These are phyloP conservation scores for Teratosphaeriaceae sp. DNA, from an alignment of 2,329 filamentous ascomycete genomes.

Conservation along the genomic window DNA sequence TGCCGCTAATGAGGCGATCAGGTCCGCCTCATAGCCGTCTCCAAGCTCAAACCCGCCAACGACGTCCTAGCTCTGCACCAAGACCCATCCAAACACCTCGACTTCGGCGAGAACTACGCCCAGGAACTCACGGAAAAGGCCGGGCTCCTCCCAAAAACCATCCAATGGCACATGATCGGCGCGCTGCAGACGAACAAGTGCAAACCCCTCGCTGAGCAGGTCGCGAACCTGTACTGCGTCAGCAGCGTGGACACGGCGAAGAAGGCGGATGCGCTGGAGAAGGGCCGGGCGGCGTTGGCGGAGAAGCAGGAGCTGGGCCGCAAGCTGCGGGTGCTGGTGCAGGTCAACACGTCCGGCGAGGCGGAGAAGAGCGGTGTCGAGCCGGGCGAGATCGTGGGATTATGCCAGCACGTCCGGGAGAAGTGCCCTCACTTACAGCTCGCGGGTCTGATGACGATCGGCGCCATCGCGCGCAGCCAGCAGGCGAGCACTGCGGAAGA, in stretches of 20 bases:
- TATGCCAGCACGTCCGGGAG: constrained; percentile 65
- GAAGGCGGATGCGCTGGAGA: constrained; percentile 77
- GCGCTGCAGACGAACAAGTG: constrained; percentile 92
- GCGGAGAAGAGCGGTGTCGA: constrained; percentile 74
- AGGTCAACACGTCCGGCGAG: constrained; percentile 93
- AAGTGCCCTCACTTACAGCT: constrained; percentile 68
- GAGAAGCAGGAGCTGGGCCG: constrained; percentile 28
- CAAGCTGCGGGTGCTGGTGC: constrained; percentile 69
- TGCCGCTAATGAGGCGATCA: neutral
- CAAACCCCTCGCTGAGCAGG: constrained; percentile 70
- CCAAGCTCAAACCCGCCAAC: constrained; percentile 88
- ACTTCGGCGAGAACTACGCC: constrained; percentile 95
- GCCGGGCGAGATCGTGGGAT: constrained; percentile 53
- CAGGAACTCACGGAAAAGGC: constrained; percentile 81
- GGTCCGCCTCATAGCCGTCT: constrained; percentile 88
- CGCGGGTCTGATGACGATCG: constrained; percentile 92
- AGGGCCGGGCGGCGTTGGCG: constrained; percentile 59
- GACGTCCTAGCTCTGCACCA: constrained; percentile 82
- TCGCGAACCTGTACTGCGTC: constrained; percentile 85
- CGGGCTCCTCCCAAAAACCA: constrained; percentile 63
- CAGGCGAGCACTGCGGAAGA: constrained; percentile 61
- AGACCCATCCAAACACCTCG: constrained; percentile 41
- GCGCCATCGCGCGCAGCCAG: constrained; percentile 79
- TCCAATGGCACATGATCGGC: constrained; percentile 96
- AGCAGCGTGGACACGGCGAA: constrained; percentile 83